Percentiles rank a stretch among this genome's conserved stretches.
Conservation (phyloP, 306 rosid genomes). For the Adenanthera pavonina region DNA sequence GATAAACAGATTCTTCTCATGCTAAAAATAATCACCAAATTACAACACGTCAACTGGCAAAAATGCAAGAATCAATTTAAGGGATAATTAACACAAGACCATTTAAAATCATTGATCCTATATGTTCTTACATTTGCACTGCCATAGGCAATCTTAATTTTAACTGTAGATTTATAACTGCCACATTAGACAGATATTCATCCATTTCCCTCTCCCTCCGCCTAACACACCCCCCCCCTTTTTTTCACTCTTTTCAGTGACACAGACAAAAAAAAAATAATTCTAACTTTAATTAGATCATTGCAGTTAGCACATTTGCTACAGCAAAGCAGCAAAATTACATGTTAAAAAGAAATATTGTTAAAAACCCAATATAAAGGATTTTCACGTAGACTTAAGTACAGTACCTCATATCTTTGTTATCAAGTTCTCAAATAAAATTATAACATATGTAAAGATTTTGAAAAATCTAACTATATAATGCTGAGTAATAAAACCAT, state of each 20-base stretch:
- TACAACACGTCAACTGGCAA: neutral
- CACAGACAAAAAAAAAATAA: neutral
- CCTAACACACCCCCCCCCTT: neutral
- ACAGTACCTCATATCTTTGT: neutral
- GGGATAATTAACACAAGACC: neutral
- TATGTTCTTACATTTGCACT: neutral
- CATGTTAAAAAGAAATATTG: neutral
- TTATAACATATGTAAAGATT: neutral
- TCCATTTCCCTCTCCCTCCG: neutral
- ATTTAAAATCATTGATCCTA: neutral
- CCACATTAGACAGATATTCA: neutral
- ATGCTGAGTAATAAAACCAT: neutral
- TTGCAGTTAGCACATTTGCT: neutral
- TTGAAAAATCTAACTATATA: neutral
- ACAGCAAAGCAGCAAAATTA: neutral
- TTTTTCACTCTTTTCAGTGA: neutral
- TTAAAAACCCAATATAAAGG: neutral
- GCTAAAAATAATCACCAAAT: neutral
- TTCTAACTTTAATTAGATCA: neutral
- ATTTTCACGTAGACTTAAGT: neutral
- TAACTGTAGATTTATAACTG: constrained; percentile 1
- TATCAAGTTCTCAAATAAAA: neutral
- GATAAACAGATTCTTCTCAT: constrained; percentile 9
- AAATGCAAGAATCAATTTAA: neutral
- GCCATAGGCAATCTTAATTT: neutral